Evolutionary conservation across 805 yeast species (phyloP).

Genomic region (Kodamaea kaohsiungensis): DNA sequence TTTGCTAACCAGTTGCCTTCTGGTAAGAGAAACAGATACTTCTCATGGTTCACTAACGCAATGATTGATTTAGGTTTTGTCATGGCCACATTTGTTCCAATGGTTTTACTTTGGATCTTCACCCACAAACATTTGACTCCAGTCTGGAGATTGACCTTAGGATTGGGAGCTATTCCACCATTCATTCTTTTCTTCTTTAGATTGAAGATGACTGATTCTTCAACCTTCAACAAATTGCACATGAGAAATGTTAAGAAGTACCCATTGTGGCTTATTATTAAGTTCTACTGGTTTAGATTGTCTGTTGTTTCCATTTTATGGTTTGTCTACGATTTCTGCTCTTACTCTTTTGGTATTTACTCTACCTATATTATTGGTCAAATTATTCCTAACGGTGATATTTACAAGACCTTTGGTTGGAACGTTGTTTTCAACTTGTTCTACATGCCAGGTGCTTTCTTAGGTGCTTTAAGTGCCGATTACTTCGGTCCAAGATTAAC

Average conservation of each 20-base stretch:
- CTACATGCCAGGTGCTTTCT: conserved; percentile 84
- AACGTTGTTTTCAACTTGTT: conserved; percentile 83
- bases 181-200: conserved; percentile 73
- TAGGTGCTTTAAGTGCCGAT: conserved; percentile 80
- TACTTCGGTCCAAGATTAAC: conserved; percentile 86
- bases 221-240: conserved; percentile 65
- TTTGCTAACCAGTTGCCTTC: conserved; percentile 74
- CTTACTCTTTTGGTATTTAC: conserved; percentile 84
- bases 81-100: conserved; percentile 75
- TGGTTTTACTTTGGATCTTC: conserved; percentile 83
- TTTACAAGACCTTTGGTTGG: conserved; percentile 86
- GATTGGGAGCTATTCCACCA: conserved; percentile 88
- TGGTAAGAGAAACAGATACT: conserved; percentile 84
- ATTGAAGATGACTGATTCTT: conserved; percentile 70
- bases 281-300: conserved; percentile 82
- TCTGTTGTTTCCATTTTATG: conserved; percentile 71
- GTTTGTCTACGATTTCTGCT: conserved; percentile 87
- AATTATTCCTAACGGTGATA: conserved; percentile 57
- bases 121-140: conserved; percentile 66
- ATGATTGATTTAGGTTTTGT: conserved; percentile 90
- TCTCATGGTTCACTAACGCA: conserved; percentile 81
- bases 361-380: conserved; percentile 67
- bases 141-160: conserved; percentile 89
- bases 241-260: conserved; percentile 56
- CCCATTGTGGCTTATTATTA: conserved; percentile 69